Evolutionary conservation across 768 basidiomycete genomes (phyloP).

Genomic region (Leccinum fibrillosum): DNA sequence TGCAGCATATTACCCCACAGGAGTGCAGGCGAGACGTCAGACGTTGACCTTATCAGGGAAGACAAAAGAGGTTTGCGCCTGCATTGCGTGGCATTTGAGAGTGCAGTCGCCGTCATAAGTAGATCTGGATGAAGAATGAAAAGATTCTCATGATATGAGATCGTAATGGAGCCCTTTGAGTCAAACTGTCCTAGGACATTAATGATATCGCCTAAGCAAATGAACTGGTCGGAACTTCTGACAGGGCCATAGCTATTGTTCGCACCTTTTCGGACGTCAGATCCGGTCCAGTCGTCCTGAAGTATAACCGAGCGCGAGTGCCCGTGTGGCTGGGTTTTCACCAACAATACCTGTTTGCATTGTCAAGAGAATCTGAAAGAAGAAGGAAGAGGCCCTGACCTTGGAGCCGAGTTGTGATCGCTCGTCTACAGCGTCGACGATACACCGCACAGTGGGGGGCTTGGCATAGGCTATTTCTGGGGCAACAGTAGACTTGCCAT

Average conservation of each 20-base stretch:
- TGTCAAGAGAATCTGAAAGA: background rate
- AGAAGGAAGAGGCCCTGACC: slow-evolving; percentile 5
- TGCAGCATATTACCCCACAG: slow-evolving; percentile 95
- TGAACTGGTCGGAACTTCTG: background rate
- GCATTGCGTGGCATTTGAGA: slow-evolving; percentile 82
- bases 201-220: slow-evolving; percentile 66
- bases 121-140: slow-evolving; percentile 91
- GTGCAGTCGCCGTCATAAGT: slow-evolving; percentile 85
- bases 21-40: slow-evolving; percentile 61
- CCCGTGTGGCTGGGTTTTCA: slow-evolving; percentile 39
- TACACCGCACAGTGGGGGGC: slow-evolving; percentile 52
- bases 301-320: slow-evolving; percentile 54
- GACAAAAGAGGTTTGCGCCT: slow-evolving; percentile 83
- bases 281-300: slow-evolving; percentile 73
- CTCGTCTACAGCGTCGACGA: slow-evolving; percentile 47
- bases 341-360: slow-evolving; percentile 45
- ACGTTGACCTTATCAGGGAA: slow-evolving; percentile 53
- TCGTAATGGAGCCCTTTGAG: slow-evolving; percentile 43
- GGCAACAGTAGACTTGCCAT: slow-evolving; percentile 9
- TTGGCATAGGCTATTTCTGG: slow-evolving; percentile 24
- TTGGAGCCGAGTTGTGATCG: slow-evolving; percentile 23
- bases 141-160: slow-evolving; percentile 63
- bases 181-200: slow-evolving; percentile 64
- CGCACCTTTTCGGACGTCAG: slow-evolving; percentile 60
- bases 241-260: background rate